Evolutionary conservation across 768 basidiomycete species (phyloP), one percentile per base, ranked within the genome.

Genomic region (Baorangia bicolor): DNA sequence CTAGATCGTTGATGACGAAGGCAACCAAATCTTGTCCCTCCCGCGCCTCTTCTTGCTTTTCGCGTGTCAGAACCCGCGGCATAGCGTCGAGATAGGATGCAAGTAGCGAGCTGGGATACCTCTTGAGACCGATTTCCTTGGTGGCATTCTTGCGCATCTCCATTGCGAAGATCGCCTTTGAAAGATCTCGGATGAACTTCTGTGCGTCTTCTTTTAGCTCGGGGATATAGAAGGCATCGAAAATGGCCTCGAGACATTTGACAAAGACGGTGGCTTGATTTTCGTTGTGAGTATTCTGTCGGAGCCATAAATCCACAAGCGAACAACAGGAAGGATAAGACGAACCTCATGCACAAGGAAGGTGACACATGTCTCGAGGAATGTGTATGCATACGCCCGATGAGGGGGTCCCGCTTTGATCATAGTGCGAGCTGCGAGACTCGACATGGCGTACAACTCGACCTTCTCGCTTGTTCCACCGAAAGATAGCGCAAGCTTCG

Each of bases 21-120:
- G 80, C 71, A 41, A 95, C 77, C 14, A 94, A 69, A 16, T 78
- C 74, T 52, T 82, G 81, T 1, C 88, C 85, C 48, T 78, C 83
- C 28, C 74, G 73, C 2, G 81, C 81, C 51, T 92, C 86, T 20
- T 84, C 78, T 14, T 75, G 64, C 55, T 82, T 81, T 30, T 88
- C 83, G 20, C 85, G 81, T 11, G 91, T 83, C 31, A 98, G 73
- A 18, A 86, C 87, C 57, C 88, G 79, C 7, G 91, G 88, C 25
- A 96, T 69, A 9, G 87, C 86, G 47, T 95, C 92, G n/a, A 97
- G 78, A 69, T 84, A 89, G 54, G 85, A 86, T 8, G 81, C 77
- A 38, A 91, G 75, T 23, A 90, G 67, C 8, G 78, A 64, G 56
- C 84, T 84, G 2, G 86, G 78, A 34, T 81, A 75, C 6, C 82